These are phyloP conservation scores for Cercospora janseana DNA, from an alignment of 2,329 filamentous ascomycete species.

Conservation along the genomic window DNA sequence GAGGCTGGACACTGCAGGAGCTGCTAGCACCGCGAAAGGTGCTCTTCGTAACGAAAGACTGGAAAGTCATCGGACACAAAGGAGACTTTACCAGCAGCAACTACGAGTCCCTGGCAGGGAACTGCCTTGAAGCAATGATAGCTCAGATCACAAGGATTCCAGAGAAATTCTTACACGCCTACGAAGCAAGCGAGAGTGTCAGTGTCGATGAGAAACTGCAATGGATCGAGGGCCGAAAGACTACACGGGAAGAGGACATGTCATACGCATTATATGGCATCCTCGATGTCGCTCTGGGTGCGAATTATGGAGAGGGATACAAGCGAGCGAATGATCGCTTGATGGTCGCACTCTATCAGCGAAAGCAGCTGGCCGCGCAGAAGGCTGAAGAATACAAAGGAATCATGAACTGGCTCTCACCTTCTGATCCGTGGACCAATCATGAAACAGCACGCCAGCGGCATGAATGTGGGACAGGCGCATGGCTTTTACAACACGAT, in stretches of 20 bases:
- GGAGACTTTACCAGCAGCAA: not conserved
- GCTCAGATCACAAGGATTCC: conserved; percentile 16
- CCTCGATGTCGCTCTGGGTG: conserved; percentile 18
- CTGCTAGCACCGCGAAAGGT: conserved; percentile 25
- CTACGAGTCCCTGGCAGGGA: not conserved
- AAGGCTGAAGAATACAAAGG: not conserved
- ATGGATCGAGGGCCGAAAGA: conserved; percentile 25
- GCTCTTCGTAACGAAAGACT: conserved; percentile 22
- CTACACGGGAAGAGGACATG: conserved; percentile 19
- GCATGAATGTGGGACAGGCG: conserved; percentile 11
- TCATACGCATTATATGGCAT: conserved; percentile 25
- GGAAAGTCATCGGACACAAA: conserved; percentile 29
- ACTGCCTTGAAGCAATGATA: conserved; percentile 12
- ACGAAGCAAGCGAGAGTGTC: not conserved
- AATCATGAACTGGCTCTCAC: conserved; percentile 11
- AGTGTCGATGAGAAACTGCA: conserved; percentile 15
- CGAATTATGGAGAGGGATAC: conserved; percentile 22
- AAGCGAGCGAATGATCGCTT: conserved; percentile 21
- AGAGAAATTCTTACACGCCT: conserved; percentile 17
- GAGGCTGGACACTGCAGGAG: conserved; percentile 16
- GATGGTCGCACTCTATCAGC: conserved; percentile 2
- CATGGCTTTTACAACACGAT: conserved; percentile 14
- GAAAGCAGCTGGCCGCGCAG: not conserved
- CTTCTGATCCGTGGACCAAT: conserved; percentile 23
- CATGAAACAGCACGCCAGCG: conserved; percentile 16